These are phyloP conservation scores for Epichloe elymi DNA, from an alignment of 2,329 filamentous ascomycete genomes.

Conservation along the genomic window DNA sequence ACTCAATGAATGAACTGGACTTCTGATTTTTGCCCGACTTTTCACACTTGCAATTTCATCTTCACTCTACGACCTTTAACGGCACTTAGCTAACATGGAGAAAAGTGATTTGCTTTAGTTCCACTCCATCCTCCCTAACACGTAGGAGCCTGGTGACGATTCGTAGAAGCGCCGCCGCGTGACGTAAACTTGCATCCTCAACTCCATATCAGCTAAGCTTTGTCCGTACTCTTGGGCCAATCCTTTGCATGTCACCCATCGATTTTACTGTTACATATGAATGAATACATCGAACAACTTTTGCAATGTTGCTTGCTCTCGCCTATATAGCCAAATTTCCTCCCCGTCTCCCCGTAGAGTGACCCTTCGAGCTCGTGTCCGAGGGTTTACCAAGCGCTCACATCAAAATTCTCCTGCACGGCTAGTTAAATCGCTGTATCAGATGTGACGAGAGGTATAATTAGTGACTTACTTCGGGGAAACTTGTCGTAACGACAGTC, in stretches of 20 bases:
- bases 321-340: constrained; percentile 6
- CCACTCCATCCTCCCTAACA: not conserved
- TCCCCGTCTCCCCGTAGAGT: not conserved
- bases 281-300: constrained; percentile 1
- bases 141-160: not conserved
- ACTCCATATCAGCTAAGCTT: constrained; percentile 1
- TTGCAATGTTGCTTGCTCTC: constrained; percentile 1
- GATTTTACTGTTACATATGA: constrained; percentile 9
- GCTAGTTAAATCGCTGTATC: constrained; percentile 17
- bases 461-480: constrained; percentile 58
- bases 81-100: constrained; percentile 3
- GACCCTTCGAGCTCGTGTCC: not conserved
- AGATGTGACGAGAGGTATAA: not conserved
- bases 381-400: constrained; percentile 63
- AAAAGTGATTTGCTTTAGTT: constrained; percentile 4
- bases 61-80: not conserved
- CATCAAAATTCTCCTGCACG: constrained; percentile 82
- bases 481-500: constrained; percentile 93
- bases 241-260: not conserved
- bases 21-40: constrained; percentile 47
- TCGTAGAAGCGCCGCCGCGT: not conserved
- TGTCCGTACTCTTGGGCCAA: not conserved
- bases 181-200: not conserved
- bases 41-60: not conserved
- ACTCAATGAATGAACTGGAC: constrained; percentile 74